Evolutionary conservation across 176 grass and related monocot genomes (phyloP).

Genomic region (Cenchrus fungigraminus): DNA sequence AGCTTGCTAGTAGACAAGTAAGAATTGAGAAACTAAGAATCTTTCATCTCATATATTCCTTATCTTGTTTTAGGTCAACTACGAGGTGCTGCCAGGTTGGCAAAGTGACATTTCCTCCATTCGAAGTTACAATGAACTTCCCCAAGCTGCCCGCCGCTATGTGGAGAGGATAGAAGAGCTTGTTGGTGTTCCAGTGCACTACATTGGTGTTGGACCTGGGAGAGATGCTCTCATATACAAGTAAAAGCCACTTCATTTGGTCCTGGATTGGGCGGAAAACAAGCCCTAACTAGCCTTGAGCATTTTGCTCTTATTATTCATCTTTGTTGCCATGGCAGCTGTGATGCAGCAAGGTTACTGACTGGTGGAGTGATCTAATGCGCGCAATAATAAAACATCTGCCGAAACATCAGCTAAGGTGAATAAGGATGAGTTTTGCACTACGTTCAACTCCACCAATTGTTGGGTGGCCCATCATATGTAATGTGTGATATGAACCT

Average conservation of each 20-base stretch:
- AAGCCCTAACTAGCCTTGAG: constrained; percentile 13
- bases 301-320: constrained; percentile 31
- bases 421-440: constrained; percentile 39
- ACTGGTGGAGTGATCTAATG: constrained; percentile 35
- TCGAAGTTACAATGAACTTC: constrained; percentile 67
- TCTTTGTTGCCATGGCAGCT: constrained; percentile 24
- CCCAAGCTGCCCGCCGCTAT: constrained; percentile 56
- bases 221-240: constrained; percentile 89
- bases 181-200: constrained; percentile 71
- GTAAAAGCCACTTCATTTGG: constrained; percentile 27
- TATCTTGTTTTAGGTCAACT: constrained; percentile 66
- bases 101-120: constrained; percentile 73
- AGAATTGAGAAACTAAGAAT: neutral
- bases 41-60: neutral
- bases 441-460: constrained; percentile 31
- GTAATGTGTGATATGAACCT: neutral
- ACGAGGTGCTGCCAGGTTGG: constrained; percentile 77
- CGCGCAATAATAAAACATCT: constrained; percentile 42
- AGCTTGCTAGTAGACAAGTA: neutral
- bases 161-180: constrained; percentile 89
- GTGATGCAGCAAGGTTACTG: constrained; percentile 35
- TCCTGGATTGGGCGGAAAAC: constrained; percentile 13
- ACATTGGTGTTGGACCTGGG: constrained; percentile 77
- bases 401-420: constrained; percentile 18
- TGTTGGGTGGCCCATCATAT: constrained; percentile 7